Percentiles rank a stretch among this genome's conserved stretches.
phyloP scores from a whole-genome alignment of 805 yeast genomes.

The Ogataea naganishii region DNA sequence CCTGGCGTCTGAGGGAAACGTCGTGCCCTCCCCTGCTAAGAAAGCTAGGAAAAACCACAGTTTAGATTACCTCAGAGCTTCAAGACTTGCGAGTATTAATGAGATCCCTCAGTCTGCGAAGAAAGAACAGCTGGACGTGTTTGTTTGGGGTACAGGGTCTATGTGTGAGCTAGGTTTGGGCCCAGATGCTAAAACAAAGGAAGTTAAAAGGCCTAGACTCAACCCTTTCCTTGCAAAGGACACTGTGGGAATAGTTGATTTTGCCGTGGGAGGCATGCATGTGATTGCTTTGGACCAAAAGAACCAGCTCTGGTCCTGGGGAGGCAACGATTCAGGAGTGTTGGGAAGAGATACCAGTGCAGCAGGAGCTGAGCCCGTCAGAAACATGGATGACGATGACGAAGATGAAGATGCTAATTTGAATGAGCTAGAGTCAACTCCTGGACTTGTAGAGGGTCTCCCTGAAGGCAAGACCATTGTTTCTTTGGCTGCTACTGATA shows the following conservation, averaged over 20 bases:
- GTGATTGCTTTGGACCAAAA: slow-evolving; percentile 69
- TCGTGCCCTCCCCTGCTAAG: slow-evolving; percentile 18
- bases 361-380: slow-evolving; percentile 51
- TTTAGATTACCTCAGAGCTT: slow-evolving; percentile 39
- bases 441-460: slow-evolving; percentile 62
- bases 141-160: slow-evolving; percentile 94
- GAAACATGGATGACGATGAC: slow-evolving; percentile 54
- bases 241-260: slow-evolving; percentile 65
- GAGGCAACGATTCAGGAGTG: slow-evolving; percentile 87
- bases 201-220: slow-evolving; percentile 91
- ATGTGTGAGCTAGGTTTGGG: slow-evolving; percentile 99
- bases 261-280: slow-evolving; percentile 97
- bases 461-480: slow-evolving; percentile 55
- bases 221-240: slow-evolving; percentile 66
- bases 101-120: slow-evolving; percentile 24
- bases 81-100: slow-evolving; percentile 40
- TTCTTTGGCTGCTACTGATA: slow-evolving; percentile 87
- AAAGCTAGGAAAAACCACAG: slow-evolving; percentile 26
- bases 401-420: slow-evolving; percentile 77
- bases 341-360: slow-evolving; percentile 78
- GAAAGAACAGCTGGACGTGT: slow-evolving; percentile 56
- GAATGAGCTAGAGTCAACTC: slow-evolving; percentile 85
- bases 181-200: slow-evolving; percentile 83
- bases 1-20: slow-evolving; percentile 12
- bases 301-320: slow-evolving; percentile 96